These are phyloP conservation scores for Hemileccinum rubropunctum DNA, from an alignment of 768 basidiomycete species.

Conservation along the genomic window DNA sequence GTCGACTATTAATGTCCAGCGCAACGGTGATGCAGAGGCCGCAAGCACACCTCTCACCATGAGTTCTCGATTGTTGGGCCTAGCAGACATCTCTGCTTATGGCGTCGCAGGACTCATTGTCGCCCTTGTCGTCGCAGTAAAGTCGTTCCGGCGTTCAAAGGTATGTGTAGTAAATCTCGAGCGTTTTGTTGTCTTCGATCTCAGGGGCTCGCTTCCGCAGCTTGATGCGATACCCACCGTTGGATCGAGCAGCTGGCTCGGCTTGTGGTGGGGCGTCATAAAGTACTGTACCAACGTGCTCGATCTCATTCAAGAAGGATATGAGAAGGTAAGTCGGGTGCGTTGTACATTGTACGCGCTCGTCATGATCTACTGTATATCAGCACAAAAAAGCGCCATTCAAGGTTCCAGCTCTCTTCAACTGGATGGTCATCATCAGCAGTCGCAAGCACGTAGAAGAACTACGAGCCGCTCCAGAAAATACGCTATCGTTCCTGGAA, in stretches of 20 bases:
- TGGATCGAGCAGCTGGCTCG: conserved; percentile 21
- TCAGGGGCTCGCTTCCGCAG: conserved; percentile 5
- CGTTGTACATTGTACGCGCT: no score
- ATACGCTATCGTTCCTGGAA: conserved; percentile 34
- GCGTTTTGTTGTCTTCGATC: not conserved
- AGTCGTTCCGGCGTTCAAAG: conserved; percentile 1
- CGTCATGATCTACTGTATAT: not conserved
- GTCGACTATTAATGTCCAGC: no score
- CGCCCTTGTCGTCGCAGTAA: not conserved
- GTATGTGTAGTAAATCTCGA: not conserved
- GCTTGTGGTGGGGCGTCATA: conserved; percentile 23
- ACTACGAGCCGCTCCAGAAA: conserved; percentile 37
- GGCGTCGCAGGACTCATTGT: not conserved
- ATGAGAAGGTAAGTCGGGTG: conserved; percentile 23
- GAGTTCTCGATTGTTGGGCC: not conserved
- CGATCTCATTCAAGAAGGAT: conserved; percentile 32
- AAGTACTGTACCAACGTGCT: conserved; percentile 11
- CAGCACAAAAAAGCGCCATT: conserved; percentile 30
- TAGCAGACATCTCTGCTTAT: not conserved
- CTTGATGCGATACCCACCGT: conserved; percentile 28
- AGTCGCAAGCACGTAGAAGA: conserved; percentile 36
- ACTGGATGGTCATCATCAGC: conserved; percentile 12
- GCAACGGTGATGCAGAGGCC: no score
- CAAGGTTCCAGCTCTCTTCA: conserved; percentile 23
- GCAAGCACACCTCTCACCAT: not conserved